Evolutionary conservation across 2,329 filamentous ascomycete genomes (phyloP).

Genomic region (Aureobasidium lini): DNA sequence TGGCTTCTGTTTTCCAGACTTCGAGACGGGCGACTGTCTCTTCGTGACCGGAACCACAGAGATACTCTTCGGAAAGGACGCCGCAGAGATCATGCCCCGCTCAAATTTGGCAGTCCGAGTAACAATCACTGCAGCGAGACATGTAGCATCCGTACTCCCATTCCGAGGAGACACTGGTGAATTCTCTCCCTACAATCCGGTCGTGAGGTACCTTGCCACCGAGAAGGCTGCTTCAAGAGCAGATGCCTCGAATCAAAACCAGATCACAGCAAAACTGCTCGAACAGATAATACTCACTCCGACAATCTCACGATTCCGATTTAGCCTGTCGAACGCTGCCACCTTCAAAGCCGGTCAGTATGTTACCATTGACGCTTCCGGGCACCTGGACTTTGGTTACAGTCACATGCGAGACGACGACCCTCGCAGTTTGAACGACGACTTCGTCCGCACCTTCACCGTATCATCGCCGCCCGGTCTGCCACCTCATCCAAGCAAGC

Average conservation of each 20-base stretch:
- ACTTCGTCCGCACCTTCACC: constrained; percentile 77
- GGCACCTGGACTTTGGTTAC: constrained; percentile 65
- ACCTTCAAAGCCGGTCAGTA: constrained; percentile 66
- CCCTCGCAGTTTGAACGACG: constrained; percentile 73
- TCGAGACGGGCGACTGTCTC: constrained; percentile 62
- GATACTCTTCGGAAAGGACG: constrained; percentile 58
- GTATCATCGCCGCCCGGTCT: constrained; percentile 53
- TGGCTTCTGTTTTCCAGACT: constrained; percentile 68
- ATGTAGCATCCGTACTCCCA: constrained; percentile 57
- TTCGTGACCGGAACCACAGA: constrained; percentile 65
- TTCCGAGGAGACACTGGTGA: constrained; percentile 57
- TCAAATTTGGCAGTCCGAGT: constrained; percentile 68
- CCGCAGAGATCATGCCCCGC: constrained; percentile 55
- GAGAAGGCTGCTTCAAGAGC: constrained; percentile 43
- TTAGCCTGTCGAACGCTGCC: constrained; percentile 37
- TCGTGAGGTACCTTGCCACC: constrained; percentile 54
- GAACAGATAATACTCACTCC: constrained; percentile 56
- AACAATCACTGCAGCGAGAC: constrained; percentile 51
- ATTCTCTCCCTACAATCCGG: constrained; percentile 72
- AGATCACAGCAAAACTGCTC: constrained; percentile 48
- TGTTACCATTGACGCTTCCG: constrained; percentile 64
- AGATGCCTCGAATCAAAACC: not conserved
- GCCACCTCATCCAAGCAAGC: constrained; percentile 21
- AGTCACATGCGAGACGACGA: constrained; percentile 79
- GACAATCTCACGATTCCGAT: constrained; percentile 58